Percentiles rank a stretch among this genome's conserved stretches.
phyloP scores from a whole-genome alignment of 2,329 filamentous ascomycete species.

The Colletotrichum lini region DNA sequence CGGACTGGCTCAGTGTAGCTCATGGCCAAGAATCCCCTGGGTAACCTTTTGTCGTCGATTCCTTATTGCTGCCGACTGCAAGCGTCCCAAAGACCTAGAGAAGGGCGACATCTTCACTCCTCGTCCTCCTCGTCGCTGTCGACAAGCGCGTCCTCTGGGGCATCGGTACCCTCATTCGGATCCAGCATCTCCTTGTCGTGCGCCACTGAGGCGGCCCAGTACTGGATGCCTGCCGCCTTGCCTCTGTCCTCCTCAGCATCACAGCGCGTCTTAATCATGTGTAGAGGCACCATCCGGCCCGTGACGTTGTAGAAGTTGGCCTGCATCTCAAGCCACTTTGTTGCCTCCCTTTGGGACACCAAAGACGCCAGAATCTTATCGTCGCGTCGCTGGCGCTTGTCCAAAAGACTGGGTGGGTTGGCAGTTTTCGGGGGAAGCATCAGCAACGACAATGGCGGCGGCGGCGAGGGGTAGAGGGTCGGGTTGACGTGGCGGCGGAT shows the following conservation, averaged over 20 bases:
- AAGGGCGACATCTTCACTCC: slow-evolving; percentile 9
- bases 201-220: slow-evolving; percentile 39
- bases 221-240: slow-evolving; percentile 32
- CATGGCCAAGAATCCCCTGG: neutral
- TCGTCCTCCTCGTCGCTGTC: slow-evolving; percentile 34
- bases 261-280: slow-evolving; percentile 54
- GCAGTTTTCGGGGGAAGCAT: neutral
- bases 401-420: slow-evolving; percentile 28
- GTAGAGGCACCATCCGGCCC: slow-evolving; percentile 56
- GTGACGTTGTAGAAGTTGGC: slow-evolving; percentile 61
- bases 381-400: slow-evolving; percentile 45
- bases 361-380: slow-evolving; percentile 54
- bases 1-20: no score
- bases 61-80: neutral
- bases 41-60: neutral
- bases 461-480: slow-evolving; percentile 50
- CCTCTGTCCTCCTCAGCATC: slow-evolving; percentile 48
- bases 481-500: slow-evolving; percentile 50
- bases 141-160: slow-evolving; percentile 37
- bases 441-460: slow-evolving; percentile 46
- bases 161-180: slow-evolving; percentile 22
- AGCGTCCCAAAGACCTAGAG: neutral
- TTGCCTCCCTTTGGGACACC: slow-evolving; percentile 51
- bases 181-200: slow-evolving; percentile 36
- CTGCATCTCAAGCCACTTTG: slow-evolving; percentile 60